These are phyloP conservation scores for Penicillium mononematosum DNA, from an alignment of 495 filamentous ascomycete species.

Conservation along the genomic window DNA sequence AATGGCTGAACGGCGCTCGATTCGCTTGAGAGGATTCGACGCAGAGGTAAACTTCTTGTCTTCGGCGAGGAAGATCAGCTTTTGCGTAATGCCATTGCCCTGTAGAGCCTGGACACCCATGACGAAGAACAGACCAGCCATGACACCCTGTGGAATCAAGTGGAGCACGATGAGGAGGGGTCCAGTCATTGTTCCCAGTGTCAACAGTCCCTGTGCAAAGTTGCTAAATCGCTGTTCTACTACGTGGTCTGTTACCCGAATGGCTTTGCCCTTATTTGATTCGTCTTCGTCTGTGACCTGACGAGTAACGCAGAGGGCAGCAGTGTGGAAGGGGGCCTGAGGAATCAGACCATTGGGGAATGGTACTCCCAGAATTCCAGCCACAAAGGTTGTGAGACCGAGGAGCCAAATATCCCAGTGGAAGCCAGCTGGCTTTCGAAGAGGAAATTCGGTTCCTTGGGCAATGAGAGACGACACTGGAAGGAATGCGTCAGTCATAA, in stretches of 20 bases:
- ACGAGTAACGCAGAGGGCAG: constrained; percentile 72
- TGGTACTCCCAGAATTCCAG: constrained; percentile 82
- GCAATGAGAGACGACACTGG: constrained; percentile 82
- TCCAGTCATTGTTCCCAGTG: constrained; percentile 83
- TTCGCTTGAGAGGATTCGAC: constrained; percentile 62
- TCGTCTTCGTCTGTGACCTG: constrained; percentile 58
- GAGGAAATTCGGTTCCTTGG: constrained; percentile 88
- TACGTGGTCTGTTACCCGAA: constrained; percentile 65
- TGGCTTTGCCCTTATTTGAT: constrained; percentile 60
- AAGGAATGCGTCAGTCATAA: not conserved
- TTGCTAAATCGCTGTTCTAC: constrained; percentile 92
- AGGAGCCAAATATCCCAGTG: constrained; percentile 96
- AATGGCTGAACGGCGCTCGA: constrained; percentile 60
- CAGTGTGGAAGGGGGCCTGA: constrained; percentile 92
- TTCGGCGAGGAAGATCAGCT: constrained; percentile 70
- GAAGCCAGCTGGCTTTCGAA: constrained; percentile 89
- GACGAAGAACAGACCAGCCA: constrained; percentile 92
- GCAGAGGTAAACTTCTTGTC: constrained; percentile 64
- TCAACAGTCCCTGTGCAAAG: constrained; percentile 77
- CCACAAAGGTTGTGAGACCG: constrained; percentile 80
- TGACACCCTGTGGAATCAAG: constrained; percentile 81
- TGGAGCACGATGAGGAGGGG: constrained; percentile 80
- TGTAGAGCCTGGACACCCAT: constrained; percentile 85
- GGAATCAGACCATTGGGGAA: constrained; percentile 91
- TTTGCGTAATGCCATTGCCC: constrained; percentile 79